Base-by-base conservation (phyloP, 164 flowering plant genomes). In the Hamamelis virginiana region DNA sequence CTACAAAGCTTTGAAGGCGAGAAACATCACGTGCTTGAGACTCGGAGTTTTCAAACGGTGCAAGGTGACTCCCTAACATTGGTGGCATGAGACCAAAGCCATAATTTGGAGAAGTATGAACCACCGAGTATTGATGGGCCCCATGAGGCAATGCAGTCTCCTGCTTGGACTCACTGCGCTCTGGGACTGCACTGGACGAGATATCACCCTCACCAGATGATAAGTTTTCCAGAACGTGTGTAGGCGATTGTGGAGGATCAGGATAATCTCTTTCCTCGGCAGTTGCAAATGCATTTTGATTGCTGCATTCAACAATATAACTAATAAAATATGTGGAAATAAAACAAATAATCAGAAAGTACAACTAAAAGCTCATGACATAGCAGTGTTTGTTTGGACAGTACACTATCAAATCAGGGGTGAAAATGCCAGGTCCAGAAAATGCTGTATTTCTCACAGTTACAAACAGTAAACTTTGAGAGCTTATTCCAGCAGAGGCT, bases 11-110 rank as follows among this genome's bases (percentile, higher is more conserved):
- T 59, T 92, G 86, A 79, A 83, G 80, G 28, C 85, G 88, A 77
- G 95, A 74, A 73, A 62, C 85, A 71, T 89, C 92, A 53, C 87
- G 91, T 66, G 82, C 82, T 76, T 90, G 98, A 74, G 86, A 79
- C 46, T 91, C 96, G 16, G 87, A 74, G 76, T 78, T 82, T 72
- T 91, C 97, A 64, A 81, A 78, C n/a, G 85, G 79, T 71, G 92
- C 69, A 73, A 86, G 67, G 69, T 84, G 95, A 74, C 77, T 74
- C 46, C 88, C 86, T 9, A 83, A 25, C 66, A 88, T 76, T 47
- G 90, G 82, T 8, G 89, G 92, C 77, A 81, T 64, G 69, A 84
- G 74, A 46, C 90, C 96, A 80, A 85, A 82, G 74, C 72, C 75
- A 63, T 86, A 85, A 69, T 79, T 80, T 13, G 90, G 82, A 41